These are phyloP conservation scores for Sphagnum contortum DNA, from an alignment of 225 moss, liverwort and hornwort species.

Conservation along the genomic window DNA sequence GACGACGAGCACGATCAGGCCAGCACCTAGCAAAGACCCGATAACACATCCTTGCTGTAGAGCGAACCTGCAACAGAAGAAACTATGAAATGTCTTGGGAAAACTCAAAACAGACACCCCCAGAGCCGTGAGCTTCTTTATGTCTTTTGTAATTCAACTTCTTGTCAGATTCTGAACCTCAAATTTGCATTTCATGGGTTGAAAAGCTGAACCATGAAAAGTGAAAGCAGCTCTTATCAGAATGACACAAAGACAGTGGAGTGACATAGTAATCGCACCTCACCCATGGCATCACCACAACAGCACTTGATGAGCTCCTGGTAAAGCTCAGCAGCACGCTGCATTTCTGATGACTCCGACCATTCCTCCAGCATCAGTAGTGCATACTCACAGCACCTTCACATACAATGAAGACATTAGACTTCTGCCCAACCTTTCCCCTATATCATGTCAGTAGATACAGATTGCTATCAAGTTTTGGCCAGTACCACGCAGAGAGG, in stretches of 20 bases:
- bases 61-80: conserved; percentile 33
- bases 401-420: not conserved
- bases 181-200: too few species aligned
- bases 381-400: conserved; percentile 80
- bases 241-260: too few species aligned
- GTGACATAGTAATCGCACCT: conserved; percentile 20
- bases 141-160: too few species aligned
- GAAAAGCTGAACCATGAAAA: too few species aligned
- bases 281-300: conserved; percentile 61
- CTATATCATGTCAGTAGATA: too few species aligned
- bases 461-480: too few species aligned
- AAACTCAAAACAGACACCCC: too few species aligned
- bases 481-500: too few species aligned
- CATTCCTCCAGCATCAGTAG: conserved; percentile 59
- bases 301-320: conserved; percentile 68
- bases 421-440: not conserved
- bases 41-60: conserved; percentile 52
- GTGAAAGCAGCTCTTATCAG: too few species aligned
- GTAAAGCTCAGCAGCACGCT: conserved; percentile 57
- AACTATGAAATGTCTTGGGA: not conserved
- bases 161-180: too few species aligned
- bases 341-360: conserved; percentile 60
- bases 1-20: conserved; percentile 51
- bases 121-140: too few species aligned
- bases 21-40: conserved; percentile 54